Evolutionary conservation across 2,329 filamentous ascomycete species (phyloP).

Genomic region (Diaporthe velutina): DNA sequence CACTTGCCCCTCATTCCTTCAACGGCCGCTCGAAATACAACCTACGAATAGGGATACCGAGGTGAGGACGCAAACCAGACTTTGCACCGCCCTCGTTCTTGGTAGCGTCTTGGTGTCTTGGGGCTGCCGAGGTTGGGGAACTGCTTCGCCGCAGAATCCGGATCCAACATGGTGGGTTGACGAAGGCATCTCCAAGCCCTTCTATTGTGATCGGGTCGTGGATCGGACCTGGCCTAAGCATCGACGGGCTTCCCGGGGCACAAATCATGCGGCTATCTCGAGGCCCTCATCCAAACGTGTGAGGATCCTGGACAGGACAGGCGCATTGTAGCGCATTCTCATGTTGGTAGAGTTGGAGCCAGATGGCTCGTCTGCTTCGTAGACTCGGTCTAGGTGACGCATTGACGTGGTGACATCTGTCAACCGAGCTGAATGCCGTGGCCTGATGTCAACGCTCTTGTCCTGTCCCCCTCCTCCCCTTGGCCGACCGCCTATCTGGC

Average conservation of each 20-base stretch:
- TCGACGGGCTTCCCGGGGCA: background rate
- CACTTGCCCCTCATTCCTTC: slow-evolving; percentile 27
- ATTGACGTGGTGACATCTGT: slow-evolving; percentile 24
- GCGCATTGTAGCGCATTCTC: background rate
- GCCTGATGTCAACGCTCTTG: slow-evolving; percentile 3
- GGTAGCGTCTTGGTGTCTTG: slow-evolving; percentile 17
- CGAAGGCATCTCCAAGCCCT: background rate
- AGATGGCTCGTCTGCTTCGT: slow-evolving; percentile 14
- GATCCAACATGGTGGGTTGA: background rate
- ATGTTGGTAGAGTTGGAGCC: background rate
- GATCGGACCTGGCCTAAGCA: slow-evolving; percentile 6
- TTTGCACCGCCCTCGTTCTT: slow-evolving; percentile 19
- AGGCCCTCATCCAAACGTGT: background rate
- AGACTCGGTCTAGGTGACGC: slow-evolving; percentile 15
- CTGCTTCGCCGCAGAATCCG: background rate
- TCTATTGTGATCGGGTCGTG: background rate
- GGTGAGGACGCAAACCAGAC: background rate
- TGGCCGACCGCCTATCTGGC: background rate
- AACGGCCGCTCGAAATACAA: background rate
- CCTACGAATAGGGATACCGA: slow-evolving; percentile 18
- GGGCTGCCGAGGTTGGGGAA: slow-evolving; percentile 5
- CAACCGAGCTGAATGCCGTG: slow-evolving; percentile 23
- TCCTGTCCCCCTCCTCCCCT: slow-evolving; percentile 3
- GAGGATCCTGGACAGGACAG: background rate
- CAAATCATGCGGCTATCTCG: background rate